These are phyloP conservation scores for Hymenoscyphus occultus DNA, from an alignment of 2,329 filamentous ascomycete genomes.

Conservation along the genomic window DNA sequence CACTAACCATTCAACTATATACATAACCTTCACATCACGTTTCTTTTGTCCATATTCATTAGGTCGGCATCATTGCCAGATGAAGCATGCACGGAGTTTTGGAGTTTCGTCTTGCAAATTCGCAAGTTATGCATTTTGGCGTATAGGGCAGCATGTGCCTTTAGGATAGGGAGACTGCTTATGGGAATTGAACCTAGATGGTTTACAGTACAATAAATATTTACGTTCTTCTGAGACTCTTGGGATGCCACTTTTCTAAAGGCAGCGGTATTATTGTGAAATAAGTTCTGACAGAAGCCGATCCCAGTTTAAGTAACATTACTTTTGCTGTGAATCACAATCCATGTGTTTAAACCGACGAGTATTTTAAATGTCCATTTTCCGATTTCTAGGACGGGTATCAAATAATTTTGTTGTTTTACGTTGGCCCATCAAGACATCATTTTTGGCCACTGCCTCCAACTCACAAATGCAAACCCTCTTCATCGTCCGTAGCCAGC, in stretches of 20 bases:
- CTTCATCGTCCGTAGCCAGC: constrained; percentile 47
- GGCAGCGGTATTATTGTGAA: no score
- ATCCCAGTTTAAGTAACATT: no score
- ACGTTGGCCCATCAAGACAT: neutral
- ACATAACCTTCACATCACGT: neutral
- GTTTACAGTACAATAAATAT: neutral
- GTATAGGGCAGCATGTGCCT: neutral
- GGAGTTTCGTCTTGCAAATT: neutral
- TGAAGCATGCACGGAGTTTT: neutral
- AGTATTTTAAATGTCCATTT: no score
- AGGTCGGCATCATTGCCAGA: neutral
- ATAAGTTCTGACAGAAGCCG: no score
- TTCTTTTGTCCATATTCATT: neutral
- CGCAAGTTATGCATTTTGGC: constrained; percentile 1
- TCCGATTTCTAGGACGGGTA: neutral
- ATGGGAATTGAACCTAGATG: neutral
- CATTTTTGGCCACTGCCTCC: neutral
- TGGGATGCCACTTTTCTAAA: no score
- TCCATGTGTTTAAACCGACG: no score
- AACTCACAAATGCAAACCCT: constrained; percentile 59
- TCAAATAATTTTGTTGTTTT: neutral
- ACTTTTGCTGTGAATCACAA: no score
- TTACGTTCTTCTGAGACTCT: no score
- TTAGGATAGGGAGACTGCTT: neutral
- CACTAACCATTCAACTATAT: neutral